Conservation (phyloP, 352 stramenopile species). For the Pythium plurisporium region DNA sequence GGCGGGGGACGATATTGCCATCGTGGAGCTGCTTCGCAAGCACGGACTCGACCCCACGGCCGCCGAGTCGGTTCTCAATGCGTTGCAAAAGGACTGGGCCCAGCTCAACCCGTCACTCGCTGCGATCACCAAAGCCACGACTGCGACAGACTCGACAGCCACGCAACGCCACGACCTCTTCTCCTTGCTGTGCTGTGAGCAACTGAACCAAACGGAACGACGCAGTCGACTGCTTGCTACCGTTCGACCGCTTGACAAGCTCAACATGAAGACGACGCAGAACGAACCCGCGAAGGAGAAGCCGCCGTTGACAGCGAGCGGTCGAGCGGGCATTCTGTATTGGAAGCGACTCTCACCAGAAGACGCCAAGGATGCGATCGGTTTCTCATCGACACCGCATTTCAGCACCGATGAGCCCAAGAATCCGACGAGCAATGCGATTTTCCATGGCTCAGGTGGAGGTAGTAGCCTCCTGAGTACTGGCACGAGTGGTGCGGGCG, state of each 20-base stretch:
- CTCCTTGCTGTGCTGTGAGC: slow-evolving; percentile 61
- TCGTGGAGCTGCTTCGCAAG: slow-evolving; percentile 44
- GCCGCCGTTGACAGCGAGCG: neutral
- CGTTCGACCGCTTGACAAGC: slow-evolving; percentile 44
- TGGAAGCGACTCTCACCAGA: slow-evolving; percentile 72
- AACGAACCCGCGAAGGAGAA: neutral
- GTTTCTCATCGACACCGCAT: slow-evolving; percentile 35
- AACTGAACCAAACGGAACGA: slow-evolving; percentile 47
- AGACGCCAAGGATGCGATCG: slow-evolving; percentile 62
- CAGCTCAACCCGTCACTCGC: slow-evolving; percentile 50
- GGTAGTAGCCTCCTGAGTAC: neutral
- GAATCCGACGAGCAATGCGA: slow-evolving; percentile 44
- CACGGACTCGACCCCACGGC: slow-evolving; percentile 14
- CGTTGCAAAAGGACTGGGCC: slow-evolving; percentile 48
- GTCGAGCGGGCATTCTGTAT: slow-evolving; percentile 35
- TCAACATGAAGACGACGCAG: slow-evolving; percentile 22
- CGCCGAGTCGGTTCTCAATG: slow-evolving; percentile 25
- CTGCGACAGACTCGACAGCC: slow-evolving; percentile 10
- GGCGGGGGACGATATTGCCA: slow-evolving; percentile 58
- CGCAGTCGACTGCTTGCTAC: slow-evolving; percentile 58
- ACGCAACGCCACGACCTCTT: slow-evolving; percentile 48
- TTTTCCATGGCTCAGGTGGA: slow-evolving; percentile 24
- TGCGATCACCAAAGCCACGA: slow-evolving; percentile 30
- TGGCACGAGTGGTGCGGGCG: neutral
- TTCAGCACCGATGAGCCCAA: slow-evolving; percentile 53